Conservation (phyloP, 1,284 basidiomycete species). For the Ceratobasidium sp. region DNA sequence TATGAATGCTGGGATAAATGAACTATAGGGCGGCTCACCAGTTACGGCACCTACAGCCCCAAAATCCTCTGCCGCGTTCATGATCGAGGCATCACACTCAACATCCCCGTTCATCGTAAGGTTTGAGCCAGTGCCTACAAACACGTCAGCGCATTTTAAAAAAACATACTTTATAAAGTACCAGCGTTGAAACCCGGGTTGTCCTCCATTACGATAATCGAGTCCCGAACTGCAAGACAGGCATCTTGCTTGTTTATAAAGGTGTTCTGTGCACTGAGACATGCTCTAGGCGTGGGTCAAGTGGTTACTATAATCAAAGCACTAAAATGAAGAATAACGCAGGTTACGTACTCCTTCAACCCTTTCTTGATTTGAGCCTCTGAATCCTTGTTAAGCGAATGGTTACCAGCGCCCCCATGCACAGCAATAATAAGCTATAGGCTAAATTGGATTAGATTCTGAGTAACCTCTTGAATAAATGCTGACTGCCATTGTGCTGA, state of each 20-base stretch:
- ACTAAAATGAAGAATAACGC: background rate
- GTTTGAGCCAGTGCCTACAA: constrained; percentile 75
- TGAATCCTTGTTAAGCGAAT: constrained; percentile 56
- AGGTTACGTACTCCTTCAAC: constrained; percentile 63
- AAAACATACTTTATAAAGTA: constrained; percentile 50
- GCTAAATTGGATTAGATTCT: background rate
- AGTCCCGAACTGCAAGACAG: constrained; percentile 63
- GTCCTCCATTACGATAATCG: constrained; percentile 71
- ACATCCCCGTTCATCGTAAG: constrained; percentile 74
- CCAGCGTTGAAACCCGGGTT: constrained; percentile 75
- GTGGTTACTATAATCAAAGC: background rate
- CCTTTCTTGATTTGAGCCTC: constrained; percentile 67
- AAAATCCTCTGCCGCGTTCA: constrained; percentile 69
- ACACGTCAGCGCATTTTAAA: background rate
- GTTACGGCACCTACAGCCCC: constrained; percentile 77
- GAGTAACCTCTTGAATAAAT: background rate
- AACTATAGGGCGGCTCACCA: constrained; percentile 59
- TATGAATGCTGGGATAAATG: background rate
- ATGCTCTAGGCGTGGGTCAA: constrained; percentile 60
- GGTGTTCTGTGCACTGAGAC: constrained; percentile 57
- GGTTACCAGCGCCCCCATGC: constrained; percentile 76
- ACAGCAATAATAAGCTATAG: constrained; percentile 55
- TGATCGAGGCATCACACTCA: constrained; percentile 82
- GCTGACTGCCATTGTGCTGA: background rate
- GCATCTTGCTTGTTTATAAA: constrained; percentile 52